Evolutionary conservation across 2,329 filamentous ascomycete species (phyloP).

Genomic region (Fusarium zealandicum): DNA sequence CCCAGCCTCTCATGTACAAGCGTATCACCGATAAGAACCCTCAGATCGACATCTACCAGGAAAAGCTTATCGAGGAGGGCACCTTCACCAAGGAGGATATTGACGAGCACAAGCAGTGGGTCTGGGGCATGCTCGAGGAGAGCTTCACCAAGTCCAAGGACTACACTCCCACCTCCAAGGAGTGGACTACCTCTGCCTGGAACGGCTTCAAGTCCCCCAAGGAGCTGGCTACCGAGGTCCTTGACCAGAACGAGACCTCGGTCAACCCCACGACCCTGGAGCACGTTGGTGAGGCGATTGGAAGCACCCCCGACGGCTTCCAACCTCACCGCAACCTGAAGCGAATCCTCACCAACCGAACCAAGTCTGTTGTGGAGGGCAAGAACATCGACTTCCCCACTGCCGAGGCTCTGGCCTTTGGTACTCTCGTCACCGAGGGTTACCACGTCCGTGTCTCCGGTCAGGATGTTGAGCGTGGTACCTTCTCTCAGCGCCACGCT

Average conservation of each 20-base stretch:
- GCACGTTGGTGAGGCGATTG: slow-evolving; percentile 83
- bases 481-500: slow-evolving; percentile 96
- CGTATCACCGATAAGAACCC: slow-evolving; percentile 84
- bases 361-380: slow-evolving; percentile 91
- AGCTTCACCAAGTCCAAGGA: slow-evolving; percentile 98
- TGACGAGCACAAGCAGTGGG: slow-evolving; percentile 99
- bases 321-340: slow-evolving; percentile 93
- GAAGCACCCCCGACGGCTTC: slow-evolving; percentile 82
- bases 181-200: slow-evolving; percentile 99
- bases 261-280: slow-evolving; percentile 76
- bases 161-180: slow-evolving; percentile 93
- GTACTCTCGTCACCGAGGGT: slow-evolving; percentile 87
- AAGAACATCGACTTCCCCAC: slow-evolving; percentile 98
- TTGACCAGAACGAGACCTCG: slow-evolving; percentile 89
- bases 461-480: slow-evolving; percentile 99
- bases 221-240: slow-evolving; percentile 91
- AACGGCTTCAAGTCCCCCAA: slow-evolving; percentile 99
- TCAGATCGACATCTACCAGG: slow-evolving; percentile 88
- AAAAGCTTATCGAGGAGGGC: slow-evolving; percentile 88
- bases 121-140: slow-evolving; percentile 98
- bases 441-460: slow-evolving; percentile 98
- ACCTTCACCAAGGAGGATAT: slow-evolving; percentile 98
- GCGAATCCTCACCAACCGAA: slow-evolving; percentile 88
- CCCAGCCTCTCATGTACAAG: slow-evolving; percentile 99
- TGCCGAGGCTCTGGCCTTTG: slow-evolving; percentile 94